Base-by-base conservation (phyloP, 2,329 filamentous ascomycete species). In the Fonsecaea pugnacius region DNA sequence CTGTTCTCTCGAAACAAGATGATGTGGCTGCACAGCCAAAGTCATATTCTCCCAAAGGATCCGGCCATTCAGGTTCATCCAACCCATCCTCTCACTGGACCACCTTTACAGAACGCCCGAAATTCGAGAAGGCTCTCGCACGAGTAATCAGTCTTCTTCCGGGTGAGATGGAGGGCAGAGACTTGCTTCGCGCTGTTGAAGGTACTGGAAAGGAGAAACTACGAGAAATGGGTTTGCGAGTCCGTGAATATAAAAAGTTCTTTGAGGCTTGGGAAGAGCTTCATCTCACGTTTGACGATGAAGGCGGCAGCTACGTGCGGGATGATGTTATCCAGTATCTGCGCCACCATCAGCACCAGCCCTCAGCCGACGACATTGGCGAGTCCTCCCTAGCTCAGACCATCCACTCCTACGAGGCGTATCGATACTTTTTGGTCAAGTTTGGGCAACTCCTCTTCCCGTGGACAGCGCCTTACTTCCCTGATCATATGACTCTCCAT, bases 401-500 rank as follows among this genome's bases (percentile, higher is more conserved):
- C 35, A 73, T 80, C 43, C 76, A 77, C 18, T 70, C 72, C n/a
- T 82, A 82, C 57, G 79, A 82, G 65, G 70, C 72, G 4, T 80
- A 77, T 68, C 77, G 79, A 18, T 72, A 68, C 24, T 78, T 80
- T 67, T 68, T 82, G 27, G 73, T 75, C 51, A 73, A 73, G 38
- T 72, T 81, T 30, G 74, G 76, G 0, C 71, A 71, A 21, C 66
- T 78, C 16, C 75, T 82, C 8, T 71, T 71, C 58, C 70, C 70
- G 2, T 71, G 70, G 70, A 71, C 76, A 7, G 72, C 73, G 7
- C 78, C 79, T 9, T 80, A 80, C 60, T 80, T 78, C 69, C 71
- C 76, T 2, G 78, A 81, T 62, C 79, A 80, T 62, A 79, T 80
- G 75, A 75, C 75, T 5, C 70, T 81, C 2, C 79, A 79, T 62